These are phyloP conservation scores for Neoboletus subvelutipes DNA, from an alignment of 768 basidiomycete species.

Conservation along the genomic window DNA sequence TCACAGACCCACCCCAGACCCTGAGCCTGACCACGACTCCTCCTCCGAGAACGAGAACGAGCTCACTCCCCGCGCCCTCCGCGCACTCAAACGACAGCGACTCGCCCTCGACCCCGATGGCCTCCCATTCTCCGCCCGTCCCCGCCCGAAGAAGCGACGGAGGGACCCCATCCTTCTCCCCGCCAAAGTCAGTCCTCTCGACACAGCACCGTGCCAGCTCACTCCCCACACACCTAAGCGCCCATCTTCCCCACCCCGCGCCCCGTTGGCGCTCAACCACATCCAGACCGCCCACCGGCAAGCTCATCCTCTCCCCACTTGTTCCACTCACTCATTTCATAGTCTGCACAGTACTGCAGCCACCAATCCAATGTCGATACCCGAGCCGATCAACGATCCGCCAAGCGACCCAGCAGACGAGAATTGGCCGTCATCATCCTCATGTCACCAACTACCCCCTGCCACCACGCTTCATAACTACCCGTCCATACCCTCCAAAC, in stretches of 20 bases:
- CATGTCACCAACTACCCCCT: neutral
- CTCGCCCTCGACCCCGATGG: constrained; percentile 32
- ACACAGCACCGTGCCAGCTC: neutral
- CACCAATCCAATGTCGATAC: neutral
- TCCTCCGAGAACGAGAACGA: constrained; percentile 30
- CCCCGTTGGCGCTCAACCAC: constrained; percentile 8
- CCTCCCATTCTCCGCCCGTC: constrained; percentile 18
- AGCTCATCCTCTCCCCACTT: neutral
- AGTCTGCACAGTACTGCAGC: constrained; percentile 8
- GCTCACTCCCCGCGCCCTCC: constrained; percentile 35
- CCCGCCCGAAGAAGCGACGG: constrained; percentile 22
- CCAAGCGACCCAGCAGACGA: neutral
- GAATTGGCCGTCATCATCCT: neutral
- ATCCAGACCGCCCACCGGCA: neutral
- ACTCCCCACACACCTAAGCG: constrained; percentile 12
- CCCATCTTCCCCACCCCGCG: constrained; percentile 5
- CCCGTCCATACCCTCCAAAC: neutral
- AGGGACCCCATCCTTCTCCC: constrained; percentile 11
- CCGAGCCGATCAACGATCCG: constrained; percentile 2
- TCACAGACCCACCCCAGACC: constrained; percentile 6
- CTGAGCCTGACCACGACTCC: constrained; percentile 22
- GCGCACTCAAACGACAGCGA: constrained; percentile 34
- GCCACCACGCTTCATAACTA: neutral
- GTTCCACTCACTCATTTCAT: neutral
- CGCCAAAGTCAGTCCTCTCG: neutral